These are phyloP conservation scores for Saturnispora ahearnii DNA, from an alignment of 805 yeast species.

Conservation along the genomic window DNA sequence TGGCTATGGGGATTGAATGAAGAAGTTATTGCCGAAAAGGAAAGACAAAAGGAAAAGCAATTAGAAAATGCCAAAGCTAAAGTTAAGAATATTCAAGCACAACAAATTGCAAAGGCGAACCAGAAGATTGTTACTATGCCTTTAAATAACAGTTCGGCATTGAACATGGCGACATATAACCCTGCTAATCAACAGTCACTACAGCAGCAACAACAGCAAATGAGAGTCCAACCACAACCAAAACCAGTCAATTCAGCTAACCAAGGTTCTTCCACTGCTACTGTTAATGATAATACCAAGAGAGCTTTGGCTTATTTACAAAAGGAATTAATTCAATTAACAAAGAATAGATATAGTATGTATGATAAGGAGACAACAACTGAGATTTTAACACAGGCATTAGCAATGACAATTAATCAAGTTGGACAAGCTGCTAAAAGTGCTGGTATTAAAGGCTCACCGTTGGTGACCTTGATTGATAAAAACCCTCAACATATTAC, in stretches of 20 bases:
- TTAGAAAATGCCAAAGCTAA: conserved; percentile 43
- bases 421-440: conserved; percentile 82
- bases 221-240: background rate
- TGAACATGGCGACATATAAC: conserved; percentile 16
- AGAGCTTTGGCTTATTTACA: conserved; percentile 76
- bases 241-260: conserved; percentile 9
- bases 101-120: conserved; percentile 7
- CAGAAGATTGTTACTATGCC: background rate
- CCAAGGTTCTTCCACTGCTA: conserved; percentile 3
- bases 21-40: conserved; percentile 73
- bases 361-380: conserved; percentile 78
- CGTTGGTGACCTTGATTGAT: conserved; percentile 67
- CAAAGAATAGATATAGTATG: conserved; percentile 61
- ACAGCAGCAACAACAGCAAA: background rate
- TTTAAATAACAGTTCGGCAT: background rate
- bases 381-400: conserved; percentile 76
- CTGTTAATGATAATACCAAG: conserved; percentile 44
- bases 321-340: conserved; percentile 72
- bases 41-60: conserved; percentile 53
- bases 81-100: conserved; percentile 14
- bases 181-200: background rate
- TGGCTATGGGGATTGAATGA: conserved; percentile 95
- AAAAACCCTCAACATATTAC: conserved; percentile 76
- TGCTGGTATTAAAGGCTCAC: conserved; percentile 72
- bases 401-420: conserved; percentile 88